Percentiles rank a stretch among this genome's conserved stretches.
Evolutionary conservation across 2,329 filamentous ascomycete genomes (phyloP).

Genomic region (Gaeumannomyces tritici): DNA sequence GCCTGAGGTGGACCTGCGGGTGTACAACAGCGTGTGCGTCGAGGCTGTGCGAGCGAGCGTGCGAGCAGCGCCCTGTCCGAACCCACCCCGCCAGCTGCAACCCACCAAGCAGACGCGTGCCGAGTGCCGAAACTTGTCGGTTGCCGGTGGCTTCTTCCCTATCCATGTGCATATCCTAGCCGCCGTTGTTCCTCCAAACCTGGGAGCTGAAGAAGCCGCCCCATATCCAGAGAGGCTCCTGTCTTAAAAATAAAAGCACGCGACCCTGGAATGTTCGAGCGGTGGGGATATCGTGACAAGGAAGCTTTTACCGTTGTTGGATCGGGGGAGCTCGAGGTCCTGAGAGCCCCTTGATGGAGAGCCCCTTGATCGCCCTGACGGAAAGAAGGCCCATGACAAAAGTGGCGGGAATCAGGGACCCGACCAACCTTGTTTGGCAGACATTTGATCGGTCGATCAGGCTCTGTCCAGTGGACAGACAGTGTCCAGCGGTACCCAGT

Average conservation of each 20-base stretch:
- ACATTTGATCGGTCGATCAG: too few species aligned
- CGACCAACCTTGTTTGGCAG: too few species aligned
- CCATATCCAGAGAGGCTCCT: background rate
- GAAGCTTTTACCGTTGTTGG: background rate
- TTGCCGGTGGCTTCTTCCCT: background rate
- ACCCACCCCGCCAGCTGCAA: too few species aligned
- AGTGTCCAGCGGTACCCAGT: too few species aligned
- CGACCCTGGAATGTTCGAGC: background rate
- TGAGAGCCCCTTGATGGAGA: background rate
- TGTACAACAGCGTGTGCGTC: background rate
- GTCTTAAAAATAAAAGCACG: background rate
- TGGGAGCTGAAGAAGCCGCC: background rate
- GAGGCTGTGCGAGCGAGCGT: background rate
- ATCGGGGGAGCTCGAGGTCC: background rate
- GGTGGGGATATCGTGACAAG: background rate
- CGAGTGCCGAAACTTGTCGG: background rate
- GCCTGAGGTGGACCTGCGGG: slow-evolving; percentile 10
- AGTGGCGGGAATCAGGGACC: background rate
- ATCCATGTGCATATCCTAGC: background rate
- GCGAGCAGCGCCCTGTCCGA: too few species aligned
- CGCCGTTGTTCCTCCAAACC: too few species aligned
- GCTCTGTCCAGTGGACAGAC: too few species aligned
- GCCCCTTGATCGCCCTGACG: too few species aligned
- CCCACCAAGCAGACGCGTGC: background rate
- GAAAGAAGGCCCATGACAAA: background rate